Evolutionary conservation across 495 filamentous ascomycete species (phyloP).

Genomic region (Neurospora pannonica): DNA sequence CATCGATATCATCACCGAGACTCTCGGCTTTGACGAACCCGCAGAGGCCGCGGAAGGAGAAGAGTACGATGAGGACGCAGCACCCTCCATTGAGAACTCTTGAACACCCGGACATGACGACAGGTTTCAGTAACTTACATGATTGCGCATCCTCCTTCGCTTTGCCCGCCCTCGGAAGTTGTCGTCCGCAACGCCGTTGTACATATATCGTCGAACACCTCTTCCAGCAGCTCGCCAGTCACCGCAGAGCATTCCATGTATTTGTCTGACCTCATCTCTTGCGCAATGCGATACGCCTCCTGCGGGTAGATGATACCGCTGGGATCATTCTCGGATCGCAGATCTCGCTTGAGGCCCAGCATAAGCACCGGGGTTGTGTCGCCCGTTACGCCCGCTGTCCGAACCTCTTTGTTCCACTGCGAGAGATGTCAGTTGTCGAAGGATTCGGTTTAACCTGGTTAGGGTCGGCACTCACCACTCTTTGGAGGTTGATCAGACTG

Average conservation of each 20-base stretch:
- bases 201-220: slow-evolving; percentile 71
- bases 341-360: slow-evolving; percentile 73
- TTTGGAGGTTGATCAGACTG: slow-evolving; percentile 53
- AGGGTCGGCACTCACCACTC: slow-evolving; percentile 34
- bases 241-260: slow-evolving; percentile 87
- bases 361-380: slow-evolving; percentile 60
- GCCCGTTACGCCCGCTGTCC: slow-evolving; percentile 50
- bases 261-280: slow-evolving; percentile 73
- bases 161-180: slow-evolving; percentile 34
- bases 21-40: slow-evolving; percentile 28
- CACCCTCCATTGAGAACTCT: slow-evolving; percentile 20
- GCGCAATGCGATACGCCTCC: slow-evolving; percentile 64
- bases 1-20: slow-evolving; percentile 30
- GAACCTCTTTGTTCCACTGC: slow-evolving; percentile 63
- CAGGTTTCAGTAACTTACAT: slow-evolving; percentile 16
- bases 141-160: slow-evolving; percentile 30
- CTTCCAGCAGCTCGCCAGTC: slow-evolving; percentile 68
- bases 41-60: slow-evolving; percentile 8
- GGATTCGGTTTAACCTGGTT: slow-evolving; percentile 1
- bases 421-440: slow-evolving; percentile 1
- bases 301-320: slow-evolving; percentile 64
- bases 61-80: slow-evolving; percentile 15
- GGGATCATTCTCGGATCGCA: slow-evolving; percentile 53
- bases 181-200: slow-evolving; percentile 56
- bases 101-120: slow-evolving; percentile 13